Evolutionary conservation across 2,329 filamentous ascomycete genomes (phyloP), one percentile per base, ranked within the genome.

Genomic region (Clonostachys chloroleuca): DNA sequence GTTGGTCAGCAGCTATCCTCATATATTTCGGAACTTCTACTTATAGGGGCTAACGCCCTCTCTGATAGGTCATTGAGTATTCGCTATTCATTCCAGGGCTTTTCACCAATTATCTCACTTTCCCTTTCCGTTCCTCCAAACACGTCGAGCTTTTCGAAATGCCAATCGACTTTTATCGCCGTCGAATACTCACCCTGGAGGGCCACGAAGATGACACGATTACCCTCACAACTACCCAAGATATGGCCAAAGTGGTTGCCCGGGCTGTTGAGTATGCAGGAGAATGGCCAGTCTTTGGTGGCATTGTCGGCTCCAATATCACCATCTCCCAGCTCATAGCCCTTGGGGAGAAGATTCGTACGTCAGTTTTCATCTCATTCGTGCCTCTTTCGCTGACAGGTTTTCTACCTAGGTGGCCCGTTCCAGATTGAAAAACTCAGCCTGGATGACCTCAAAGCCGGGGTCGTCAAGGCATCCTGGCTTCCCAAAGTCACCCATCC

Each of bases 101-200:
- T 2, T 80, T 81, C 55, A 55, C 75, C 20, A 69, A 83, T 56
- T 82, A 82, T 60, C 64, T 81, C 34, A 75, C 74, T 1, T 71
- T 63, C 45, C 78, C 80, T 0, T 56, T 74, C 47, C 64, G 69
- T 39, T 70, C 77, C 0, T 57, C 70, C 8, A 74, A 69, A 35
- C 62, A 75, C 34, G 54, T 82, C 1, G 53, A 62, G 2, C 55
- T 74, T 2, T 40, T 49, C 16, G 59, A 74, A n/a, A 64, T 52
- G 0, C 49, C 62, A 1, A 57, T 74, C 34, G 65, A 73, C 53
- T 69, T 72, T 34, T n/a, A 68, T 13, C 56, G 64, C 6, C 58
- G 64, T 2, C 70, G 72, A 12, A 72, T 68, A 1, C 62, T 78
- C 2, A 48, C 70, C 2, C 50, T 73, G 1, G 66, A 74, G 0